Evolutionary conservation across 495 filamentous ascomycete species (phyloP).

Genomic region (Jackrogersella multiformis): DNA sequence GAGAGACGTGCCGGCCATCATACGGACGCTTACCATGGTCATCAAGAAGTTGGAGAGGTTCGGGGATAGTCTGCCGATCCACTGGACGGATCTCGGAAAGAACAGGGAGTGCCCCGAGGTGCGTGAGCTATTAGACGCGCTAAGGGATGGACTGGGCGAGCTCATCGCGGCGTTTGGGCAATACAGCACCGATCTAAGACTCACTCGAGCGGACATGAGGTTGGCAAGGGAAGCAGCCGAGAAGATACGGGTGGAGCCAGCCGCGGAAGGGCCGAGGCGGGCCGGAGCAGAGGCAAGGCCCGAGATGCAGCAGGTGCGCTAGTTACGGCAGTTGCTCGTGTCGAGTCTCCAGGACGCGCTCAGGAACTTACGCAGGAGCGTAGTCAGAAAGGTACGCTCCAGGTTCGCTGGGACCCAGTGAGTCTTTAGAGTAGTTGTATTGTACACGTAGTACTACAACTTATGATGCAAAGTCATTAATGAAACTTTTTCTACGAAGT

Average conservation of each 20-base stretch:
- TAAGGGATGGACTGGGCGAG: conserved; percentile 67
- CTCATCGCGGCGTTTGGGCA: conserved; percentile 74
- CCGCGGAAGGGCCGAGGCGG: not conserved
- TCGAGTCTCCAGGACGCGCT: not conserved
- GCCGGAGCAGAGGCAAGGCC: conserved; percentile 14
- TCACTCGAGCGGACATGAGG: conserved; percentile 72
- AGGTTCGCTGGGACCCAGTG: not conserved
- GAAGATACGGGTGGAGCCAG: conserved; percentile 1
- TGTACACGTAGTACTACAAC: not conserved
- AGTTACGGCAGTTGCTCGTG: conserved; percentile 19
- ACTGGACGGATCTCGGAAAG: conserved; percentile 83
- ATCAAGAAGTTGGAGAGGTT: conserved; percentile 76
- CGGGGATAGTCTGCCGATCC: conserved; percentile 63
- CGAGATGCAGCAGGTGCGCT: conserved; percentile 41
- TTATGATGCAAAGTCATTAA: conserved; percentile 14
- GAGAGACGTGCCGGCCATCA: conserved; percentile 73
- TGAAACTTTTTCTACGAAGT: not conserved
- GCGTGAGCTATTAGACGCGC: conserved; percentile 65
- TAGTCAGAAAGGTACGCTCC: not conserved
- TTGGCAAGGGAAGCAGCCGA: conserved; percentile 72
- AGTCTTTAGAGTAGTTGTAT: not conserved
- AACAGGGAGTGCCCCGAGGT: conserved; percentile 64
- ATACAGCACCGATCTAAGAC: conserved; percentile 71
- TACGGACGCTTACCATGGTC: conserved; percentile 73
- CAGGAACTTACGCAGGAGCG: not conserved